Conservation (phyloP, 192 early-diverging fungal species). For the Piromyces finnis region DNA sequence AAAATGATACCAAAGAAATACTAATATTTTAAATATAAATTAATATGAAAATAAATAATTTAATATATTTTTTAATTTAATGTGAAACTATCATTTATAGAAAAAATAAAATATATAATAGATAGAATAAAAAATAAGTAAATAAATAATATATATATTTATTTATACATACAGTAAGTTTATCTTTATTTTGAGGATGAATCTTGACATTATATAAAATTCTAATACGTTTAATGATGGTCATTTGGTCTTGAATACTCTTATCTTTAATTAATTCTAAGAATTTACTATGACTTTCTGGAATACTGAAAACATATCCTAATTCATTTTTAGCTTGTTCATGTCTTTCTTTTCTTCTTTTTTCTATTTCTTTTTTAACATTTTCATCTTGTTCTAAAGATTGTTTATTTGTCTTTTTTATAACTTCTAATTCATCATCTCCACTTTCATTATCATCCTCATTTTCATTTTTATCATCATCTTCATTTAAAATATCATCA, state of each 20-base stretch:
- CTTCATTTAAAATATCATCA: constrained; percentile 21
- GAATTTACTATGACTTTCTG: constrained; percentile 51
- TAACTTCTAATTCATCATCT: not conserved
- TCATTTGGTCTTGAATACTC: constrained; percentile 43
- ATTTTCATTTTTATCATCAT: not conserved
- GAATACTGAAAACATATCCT: constrained; percentile 73
- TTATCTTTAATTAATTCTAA: constrained; percentile 41
- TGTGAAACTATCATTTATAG: no score
- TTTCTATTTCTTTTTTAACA: not conserved
- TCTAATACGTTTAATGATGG: constrained; percentile 64
- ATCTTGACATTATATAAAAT: constrained; percentile 70
- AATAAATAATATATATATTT: no score
- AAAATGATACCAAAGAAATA: not conserved
- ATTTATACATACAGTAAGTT: constrained; percentile 17
- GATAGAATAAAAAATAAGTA: no score
- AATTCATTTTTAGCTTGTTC: constrained; percentile 27
- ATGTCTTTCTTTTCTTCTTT: not conserved
- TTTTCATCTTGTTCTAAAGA: not conserved
- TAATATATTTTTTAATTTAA: no score
- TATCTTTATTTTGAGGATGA: constrained; percentile 57
- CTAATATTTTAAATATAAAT: not conserved
- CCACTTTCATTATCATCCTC: not conserved
- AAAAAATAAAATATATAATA: no score
- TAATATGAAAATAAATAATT: no score
- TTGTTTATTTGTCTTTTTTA: not conserved